phyloP scores from a whole-genome alignment of 805 yeast genomes.

The Candida corydali region DNA sequence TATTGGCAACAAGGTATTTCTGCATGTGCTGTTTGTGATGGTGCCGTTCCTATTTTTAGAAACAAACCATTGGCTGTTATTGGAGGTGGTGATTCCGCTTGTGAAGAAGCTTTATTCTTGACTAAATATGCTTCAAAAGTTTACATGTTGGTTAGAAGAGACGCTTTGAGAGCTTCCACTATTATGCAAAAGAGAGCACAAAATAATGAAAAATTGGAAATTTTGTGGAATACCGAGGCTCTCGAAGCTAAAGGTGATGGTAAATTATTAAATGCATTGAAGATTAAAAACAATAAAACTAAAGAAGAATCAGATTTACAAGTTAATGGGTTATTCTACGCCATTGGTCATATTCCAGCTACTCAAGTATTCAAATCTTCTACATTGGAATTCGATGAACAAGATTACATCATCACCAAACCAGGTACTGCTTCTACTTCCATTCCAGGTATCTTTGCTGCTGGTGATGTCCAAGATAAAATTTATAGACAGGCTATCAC shows the following conservation, averaged over 20 bases:
- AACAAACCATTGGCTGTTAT: slow-evolving; percentile 95
- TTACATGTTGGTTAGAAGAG: slow-evolving; percentile 88
- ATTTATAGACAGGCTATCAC: slow-evolving; percentile 98
- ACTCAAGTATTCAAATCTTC: slow-evolving; percentile 65
- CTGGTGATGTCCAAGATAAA: slow-evolving; percentile 98
- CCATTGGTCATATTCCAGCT: slow-evolving; percentile 97
- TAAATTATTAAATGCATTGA: slow-evolving; percentile 63
- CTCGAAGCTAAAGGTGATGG: slow-evolving; percentile 93
- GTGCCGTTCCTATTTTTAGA: slow-evolving; percentile 98
- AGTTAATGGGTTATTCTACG: slow-evolving; percentile 93
- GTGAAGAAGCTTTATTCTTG: slow-evolving; percentile 96
- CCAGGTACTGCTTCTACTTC: slow-evolving; percentile 90
- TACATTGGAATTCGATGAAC: slow-evolving; percentile 80
- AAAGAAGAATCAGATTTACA: slow-evolving; percentile 63
- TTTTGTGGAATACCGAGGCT: slow-evolving; percentile 81
- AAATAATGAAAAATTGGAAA: slow-evolving; percentile 83
- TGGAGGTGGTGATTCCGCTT: slow-evolving; percentile 99
- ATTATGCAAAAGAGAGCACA: slow-evolving; percentile 95
- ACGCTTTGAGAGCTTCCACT: slow-evolving; percentile 87
- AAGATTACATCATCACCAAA: slow-evolving; percentile 82
- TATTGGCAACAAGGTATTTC: slow-evolving; percentile 99
- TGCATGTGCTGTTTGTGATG: slow-evolving; percentile 99
- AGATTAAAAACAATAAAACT: slow-evolving; percentile 68
- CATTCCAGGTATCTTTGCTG: slow-evolving; percentile 90
- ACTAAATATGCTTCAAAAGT: slow-evolving; percentile 98